Evolutionary conservation across 2,329 filamentous ascomycete species (phyloP).

Genomic region (Hypoxylon sp.): DNA sequence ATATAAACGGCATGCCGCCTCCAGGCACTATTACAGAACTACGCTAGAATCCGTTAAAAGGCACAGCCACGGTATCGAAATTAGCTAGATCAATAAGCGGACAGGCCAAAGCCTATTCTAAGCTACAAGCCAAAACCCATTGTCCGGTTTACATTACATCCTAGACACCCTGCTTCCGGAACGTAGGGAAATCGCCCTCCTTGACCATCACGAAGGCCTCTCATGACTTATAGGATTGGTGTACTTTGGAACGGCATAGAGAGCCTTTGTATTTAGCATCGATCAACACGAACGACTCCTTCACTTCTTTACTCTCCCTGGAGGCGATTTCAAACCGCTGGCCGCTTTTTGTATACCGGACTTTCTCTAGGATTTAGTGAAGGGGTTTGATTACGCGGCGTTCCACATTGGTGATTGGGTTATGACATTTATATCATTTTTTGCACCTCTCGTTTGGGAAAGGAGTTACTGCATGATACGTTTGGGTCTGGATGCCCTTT

Average conservation of each 20-base stretch:
- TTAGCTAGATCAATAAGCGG: constrained; percentile 24
- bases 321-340: constrained; percentile 18
- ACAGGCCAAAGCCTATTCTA: constrained; percentile 8
- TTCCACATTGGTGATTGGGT: constrained; percentile 10
- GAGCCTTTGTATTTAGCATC: constrained; percentile 38
- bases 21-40: constrained; percentile 7
- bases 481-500: constrained; percentile 15
- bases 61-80: constrained; percentile 17
- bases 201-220: constrained; percentile 21
- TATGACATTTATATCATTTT: constrained; percentile 14
- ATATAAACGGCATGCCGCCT: constrained; percentile 11
- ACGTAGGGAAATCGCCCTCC: constrained; percentile 6
- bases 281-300: constrained; percentile 18
- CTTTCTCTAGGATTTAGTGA: constrained; percentile 27
- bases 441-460: constrained; percentile 6
- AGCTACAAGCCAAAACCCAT: constrained; percentile 3
- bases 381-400: constrained; percentile 31
- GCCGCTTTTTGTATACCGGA: constrained; percentile 30
- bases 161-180: constrained; percentile 12
- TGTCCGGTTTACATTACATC: constrained; percentile 1
- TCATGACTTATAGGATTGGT: constrained; percentile 34
- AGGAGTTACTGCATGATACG: constrained; percentile 20
- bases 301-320: constrained; percentile 32
- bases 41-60: constrained; percentile 13
- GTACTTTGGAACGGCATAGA: constrained; percentile 34